Evolutionary conservation across 441 rosid species (phyloP).

Genomic region (Oxalis stricta): DNA sequence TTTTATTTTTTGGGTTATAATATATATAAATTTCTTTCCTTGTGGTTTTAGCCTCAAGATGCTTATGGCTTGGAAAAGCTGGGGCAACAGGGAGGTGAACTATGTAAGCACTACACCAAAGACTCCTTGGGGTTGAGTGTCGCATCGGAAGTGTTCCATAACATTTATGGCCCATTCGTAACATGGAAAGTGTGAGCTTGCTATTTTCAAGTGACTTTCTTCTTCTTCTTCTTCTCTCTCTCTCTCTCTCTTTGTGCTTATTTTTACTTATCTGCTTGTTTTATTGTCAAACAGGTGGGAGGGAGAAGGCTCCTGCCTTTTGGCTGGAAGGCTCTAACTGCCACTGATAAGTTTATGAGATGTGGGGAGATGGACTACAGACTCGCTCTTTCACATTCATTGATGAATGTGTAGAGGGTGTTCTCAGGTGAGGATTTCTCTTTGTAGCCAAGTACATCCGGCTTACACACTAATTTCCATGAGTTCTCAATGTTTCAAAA

Average conservation of each 20-base stretch:
- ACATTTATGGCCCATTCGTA: constrained; percentile 94
- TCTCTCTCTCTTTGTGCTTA: too few relatives aligned
- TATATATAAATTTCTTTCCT: constrained; percentile 1
- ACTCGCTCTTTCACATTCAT: constrained; percentile 29
- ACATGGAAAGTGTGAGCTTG: constrained; percentile 78
- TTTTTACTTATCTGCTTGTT: too few relatives aligned
- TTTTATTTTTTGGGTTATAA: background rate
- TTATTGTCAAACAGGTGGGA: too few relatives aligned
- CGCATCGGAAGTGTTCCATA: constrained; percentile 89
- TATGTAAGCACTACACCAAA: constrained; percentile 94
- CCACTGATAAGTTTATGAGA: constrained; percentile 18
- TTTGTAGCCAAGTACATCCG: too few relatives aligned
- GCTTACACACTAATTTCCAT: background rate
- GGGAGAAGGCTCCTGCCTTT: constrained; percentile 27
- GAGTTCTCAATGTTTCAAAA: too few relatives aligned
- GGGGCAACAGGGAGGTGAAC: constrained; percentile 88
- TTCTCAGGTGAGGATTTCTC: constrained; percentile 10
- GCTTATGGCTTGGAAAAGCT: constrained; percentile 98
- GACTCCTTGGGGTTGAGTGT: constrained; percentile 90
- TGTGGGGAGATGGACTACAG: constrained; percentile 27
- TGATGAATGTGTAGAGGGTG: constrained; percentile 28
- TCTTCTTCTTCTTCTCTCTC: too few relatives aligned
- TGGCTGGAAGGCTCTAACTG: constrained; percentile 19
- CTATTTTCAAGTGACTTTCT: too few relatives aligned
- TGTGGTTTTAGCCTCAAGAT: constrained; percentile 78